phyloP scores from a whole-genome alignment of 306 rosid genomes.

The Inga oerstediana region DNA sequence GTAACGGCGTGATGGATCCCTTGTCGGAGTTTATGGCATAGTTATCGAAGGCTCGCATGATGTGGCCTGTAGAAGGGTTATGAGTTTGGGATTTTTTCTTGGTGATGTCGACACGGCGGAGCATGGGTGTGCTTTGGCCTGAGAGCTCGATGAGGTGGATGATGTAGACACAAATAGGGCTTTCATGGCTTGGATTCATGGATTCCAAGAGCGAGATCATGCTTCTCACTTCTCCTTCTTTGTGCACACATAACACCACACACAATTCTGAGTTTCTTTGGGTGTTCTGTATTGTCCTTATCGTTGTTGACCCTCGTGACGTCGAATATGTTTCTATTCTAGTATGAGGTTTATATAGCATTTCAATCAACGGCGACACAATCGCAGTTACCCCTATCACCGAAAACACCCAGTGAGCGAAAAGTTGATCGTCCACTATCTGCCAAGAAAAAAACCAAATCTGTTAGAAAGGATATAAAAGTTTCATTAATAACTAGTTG shows the following conservation, averaged over 20 bases:
- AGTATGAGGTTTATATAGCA: background rate
- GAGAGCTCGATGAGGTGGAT: constrained; percentile 33
- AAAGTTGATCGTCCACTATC: constrained; percentile 27
- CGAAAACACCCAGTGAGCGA: constrained; percentile 26
- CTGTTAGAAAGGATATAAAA: too few species aligned
- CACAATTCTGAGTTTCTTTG: background rate
- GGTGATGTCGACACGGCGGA: constrained; percentile 28
- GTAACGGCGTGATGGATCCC: constrained; percentile 24
- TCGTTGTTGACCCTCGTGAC: background rate
- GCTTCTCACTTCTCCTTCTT: constrained; percentile 39
- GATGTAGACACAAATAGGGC: constrained; percentile 32
- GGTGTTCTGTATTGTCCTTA: constrained; percentile 16
- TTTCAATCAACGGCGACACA: constrained; percentile 9
- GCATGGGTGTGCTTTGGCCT: constrained; percentile 26
- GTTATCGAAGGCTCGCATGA: constrained; percentile 43
- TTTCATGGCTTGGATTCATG: constrained; percentile 6
- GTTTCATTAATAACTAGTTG: too few species aligned
- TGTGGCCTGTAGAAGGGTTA: background rate
- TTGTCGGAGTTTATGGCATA: constrained; percentile 21
- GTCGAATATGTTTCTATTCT: background rate
- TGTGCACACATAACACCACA: constrained; percentile 33
- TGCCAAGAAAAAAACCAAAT: background rate
- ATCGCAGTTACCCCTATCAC: constrained; percentile 22
- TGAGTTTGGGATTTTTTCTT: background rate
- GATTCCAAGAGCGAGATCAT: constrained; percentile 40